Evolutionary conservation across 257 asterid species (phyloP).

Genomic region (Solanum chiquidenum): DNA sequence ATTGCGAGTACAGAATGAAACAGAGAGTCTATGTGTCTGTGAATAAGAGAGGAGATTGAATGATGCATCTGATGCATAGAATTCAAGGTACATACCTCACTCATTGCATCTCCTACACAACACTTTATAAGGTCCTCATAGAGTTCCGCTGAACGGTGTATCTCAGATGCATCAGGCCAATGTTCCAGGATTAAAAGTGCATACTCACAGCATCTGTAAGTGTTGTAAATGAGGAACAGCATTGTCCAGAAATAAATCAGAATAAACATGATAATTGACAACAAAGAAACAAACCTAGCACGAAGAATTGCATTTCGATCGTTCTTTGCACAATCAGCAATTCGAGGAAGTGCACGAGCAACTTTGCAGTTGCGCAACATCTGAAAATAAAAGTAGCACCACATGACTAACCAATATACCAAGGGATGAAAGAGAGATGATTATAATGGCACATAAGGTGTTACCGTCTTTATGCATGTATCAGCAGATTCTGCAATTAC

Average conservation of each 20-base stretch:
- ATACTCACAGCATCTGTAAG: slow-evolving; percentile 85
- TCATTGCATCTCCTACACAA: slow-evolving; percentile 96
- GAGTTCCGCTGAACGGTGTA: slow-evolving; percentile 87
- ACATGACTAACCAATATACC: background rate
- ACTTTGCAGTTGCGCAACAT: slow-evolving; percentile 98
- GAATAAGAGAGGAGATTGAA: background rate
- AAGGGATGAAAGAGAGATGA: background rate
- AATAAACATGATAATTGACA: background rate
- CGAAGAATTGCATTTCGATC: slow-evolving; percentile 95
- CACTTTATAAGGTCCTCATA: slow-evolving; percentile 91
- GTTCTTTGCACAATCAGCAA: slow-evolving; percentile 85
- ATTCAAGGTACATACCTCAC: slow-evolving; percentile 56
- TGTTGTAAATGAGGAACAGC: slow-evolving; percentile 9
- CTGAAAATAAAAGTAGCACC: slow-evolving; percentile 24
- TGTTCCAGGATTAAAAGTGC: slow-evolving; percentile 87
- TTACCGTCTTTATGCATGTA: slow-evolving; percentile 97
- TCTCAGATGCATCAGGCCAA: slow-evolving; percentile 99
- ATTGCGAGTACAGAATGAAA: background rate
- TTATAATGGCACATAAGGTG: background rate
- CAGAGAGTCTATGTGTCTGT: background rate
- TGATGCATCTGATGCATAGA: background rate
- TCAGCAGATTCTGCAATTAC: slow-evolving; percentile 99
- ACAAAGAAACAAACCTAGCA: slow-evolving; percentile 52
- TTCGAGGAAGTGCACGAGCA: slow-evolving; percentile 80
- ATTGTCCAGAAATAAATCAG: background rate